A percentile compares a stretch with the other conserved stretches of the same genome.
Evolutionary conservation across 2,329 filamentous ascomycete genomes (phyloP).

Genomic region (Penicillium sp.): DNA sequence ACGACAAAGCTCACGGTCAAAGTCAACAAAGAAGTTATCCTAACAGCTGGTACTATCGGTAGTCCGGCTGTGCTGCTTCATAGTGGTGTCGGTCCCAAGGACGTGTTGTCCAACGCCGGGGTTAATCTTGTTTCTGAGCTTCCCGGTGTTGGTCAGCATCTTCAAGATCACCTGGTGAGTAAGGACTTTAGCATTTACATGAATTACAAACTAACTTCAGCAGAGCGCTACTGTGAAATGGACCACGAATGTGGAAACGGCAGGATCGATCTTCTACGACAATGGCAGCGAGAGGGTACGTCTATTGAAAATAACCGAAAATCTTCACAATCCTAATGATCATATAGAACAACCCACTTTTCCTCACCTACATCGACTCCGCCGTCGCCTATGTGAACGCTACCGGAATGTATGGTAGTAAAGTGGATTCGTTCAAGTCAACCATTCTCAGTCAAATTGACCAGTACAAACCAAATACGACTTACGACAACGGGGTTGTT

Average conservation of each 20-base stretch:
- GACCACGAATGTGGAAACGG: slow-evolving; percentile 36
- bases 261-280: slow-evolving; percentile 39
- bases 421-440: slow-evolving; percentile 20
- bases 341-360: slow-evolving; percentile 34
- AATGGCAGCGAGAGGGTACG: slow-evolving; percentile 36
- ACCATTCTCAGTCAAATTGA: slow-evolving; percentile 27
- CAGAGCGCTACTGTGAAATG: slow-evolving; percentile 42
- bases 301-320: neutral
- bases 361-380: slow-evolving; percentile 37
- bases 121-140: slow-evolving; percentile 55
- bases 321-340: slow-evolving; percentile 13
- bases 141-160: slow-evolving; percentile 57
- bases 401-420: slow-evolving; percentile 28
- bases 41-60: slow-evolving; percentile 59
- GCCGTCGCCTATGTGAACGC: slow-evolving; percentile 39
- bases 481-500: slow-evolving; percentile 33
- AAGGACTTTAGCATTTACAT: neutral
- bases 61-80: slow-evolving; percentile 65
- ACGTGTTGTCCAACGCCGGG: slow-evolving; percentile 52
- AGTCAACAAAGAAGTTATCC: slow-evolving; percentile 38
- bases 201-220: slow-evolving; percentile 15
- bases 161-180: slow-evolving; percentile 56
- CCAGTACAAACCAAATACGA: slow-evolving; percentile 32
- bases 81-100: slow-evolving; percentile 63
- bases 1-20: slow-evolving; percentile 34